Evolutionary conservation across 352 stramenopile genomes (phyloP).

Genomic region (Pelagophyceae sp.): DNA sequence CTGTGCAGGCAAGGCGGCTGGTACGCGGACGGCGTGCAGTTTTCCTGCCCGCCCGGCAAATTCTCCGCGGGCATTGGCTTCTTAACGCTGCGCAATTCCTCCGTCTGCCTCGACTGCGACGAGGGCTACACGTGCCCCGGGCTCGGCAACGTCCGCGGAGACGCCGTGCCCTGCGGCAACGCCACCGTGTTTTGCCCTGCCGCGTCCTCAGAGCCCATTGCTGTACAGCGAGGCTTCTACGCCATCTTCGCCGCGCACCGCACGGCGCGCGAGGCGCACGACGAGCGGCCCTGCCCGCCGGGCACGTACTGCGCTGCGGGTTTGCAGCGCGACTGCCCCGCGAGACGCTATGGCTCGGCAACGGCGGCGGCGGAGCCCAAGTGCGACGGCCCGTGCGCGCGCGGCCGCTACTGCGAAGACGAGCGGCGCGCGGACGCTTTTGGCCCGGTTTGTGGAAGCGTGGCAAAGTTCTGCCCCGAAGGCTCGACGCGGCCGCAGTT

Average conservation of each 20-base stretch:
- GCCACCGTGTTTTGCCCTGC: conserved; percentile 47
- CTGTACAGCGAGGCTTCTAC: conserved; percentile 30
- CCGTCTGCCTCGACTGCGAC: conserved; percentile 14
- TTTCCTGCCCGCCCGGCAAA: not conserved
- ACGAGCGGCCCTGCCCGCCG: conserved; percentile 6
- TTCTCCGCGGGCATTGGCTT: conserved; percentile 46
- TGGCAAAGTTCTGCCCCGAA: not conserved
- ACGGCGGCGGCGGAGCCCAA: conserved; percentile 40
- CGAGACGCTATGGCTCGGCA: conserved; percentile 47
- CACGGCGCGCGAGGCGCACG: not conserved
- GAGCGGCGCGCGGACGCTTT: not conserved
- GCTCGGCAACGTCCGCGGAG: not conserved
- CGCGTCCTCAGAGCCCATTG: conserved; percentile 47
- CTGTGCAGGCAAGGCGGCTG: not conserved
- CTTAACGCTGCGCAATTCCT: not conserved
- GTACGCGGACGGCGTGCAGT: not conserved
- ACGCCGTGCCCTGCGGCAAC: conserved; percentile 29
- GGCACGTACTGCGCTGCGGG: conserved; percentile 31
- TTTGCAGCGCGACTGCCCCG: conserved; percentile 45
- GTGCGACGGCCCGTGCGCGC: conserved; percentile 52
- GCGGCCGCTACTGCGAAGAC: conserved; percentile 54
- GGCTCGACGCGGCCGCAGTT: not conserved
- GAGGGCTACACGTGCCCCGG: conserved; percentile 24
- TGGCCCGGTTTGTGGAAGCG: not conserved
- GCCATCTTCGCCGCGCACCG: not conserved